Percentiles rank a stretch among this genome's conserved stretches.
These are phyloP conservation scores for Cyberlindnera sargentensis DNA, from an alignment of 805 yeast genomes.

Conservation along the genomic window DNA sequence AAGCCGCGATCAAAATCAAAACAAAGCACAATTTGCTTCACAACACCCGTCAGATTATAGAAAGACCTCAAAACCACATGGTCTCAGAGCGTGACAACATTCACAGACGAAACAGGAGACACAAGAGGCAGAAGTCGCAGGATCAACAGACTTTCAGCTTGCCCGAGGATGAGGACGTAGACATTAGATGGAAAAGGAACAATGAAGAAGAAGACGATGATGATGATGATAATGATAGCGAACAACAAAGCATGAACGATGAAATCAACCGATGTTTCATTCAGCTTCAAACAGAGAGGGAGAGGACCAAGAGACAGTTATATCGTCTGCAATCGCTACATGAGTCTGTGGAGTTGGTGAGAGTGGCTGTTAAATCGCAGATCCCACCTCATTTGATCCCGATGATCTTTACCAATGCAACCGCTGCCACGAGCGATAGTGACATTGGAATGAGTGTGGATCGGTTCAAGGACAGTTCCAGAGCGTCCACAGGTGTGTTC, in stretches of 20 bases:
- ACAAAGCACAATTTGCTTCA: too few relatives aligned
- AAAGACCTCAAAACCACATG: too few relatives aligned
- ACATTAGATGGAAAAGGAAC: background rate
- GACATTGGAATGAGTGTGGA: background rate
- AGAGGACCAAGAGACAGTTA: constrained; percentile 31
- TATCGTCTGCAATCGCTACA: constrained; percentile 25
- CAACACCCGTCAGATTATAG: too few relatives aligned
- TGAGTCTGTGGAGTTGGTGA: constrained; percentile 31
- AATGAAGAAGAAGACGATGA: background rate
- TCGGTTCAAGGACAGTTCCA: background rate
- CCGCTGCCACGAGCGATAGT: too few relatives aligned
- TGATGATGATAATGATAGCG: background rate
- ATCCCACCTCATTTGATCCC: constrained; percentile 33
- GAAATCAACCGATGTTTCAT: constrained; percentile 6
- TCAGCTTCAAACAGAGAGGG: constrained; percentile 32
- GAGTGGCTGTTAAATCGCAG: constrained; percentile 28
- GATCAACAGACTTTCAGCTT: too few relatives aligned
- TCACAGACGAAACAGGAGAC: too few relatives aligned
- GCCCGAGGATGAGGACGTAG: too few relatives aligned
- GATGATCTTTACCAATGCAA: constrained; percentile 20
- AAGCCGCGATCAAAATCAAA: too few relatives aligned
- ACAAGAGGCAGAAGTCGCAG: too few relatives aligned
- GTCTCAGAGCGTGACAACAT: too few relatives aligned
- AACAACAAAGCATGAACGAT: background rate
- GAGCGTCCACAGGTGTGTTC: constrained; percentile 18